Evolutionary conservation across 106 monocot species (phyloP), one percentile per base, ranked within the genome.

Genomic region (Allium fistulosum): DNA sequence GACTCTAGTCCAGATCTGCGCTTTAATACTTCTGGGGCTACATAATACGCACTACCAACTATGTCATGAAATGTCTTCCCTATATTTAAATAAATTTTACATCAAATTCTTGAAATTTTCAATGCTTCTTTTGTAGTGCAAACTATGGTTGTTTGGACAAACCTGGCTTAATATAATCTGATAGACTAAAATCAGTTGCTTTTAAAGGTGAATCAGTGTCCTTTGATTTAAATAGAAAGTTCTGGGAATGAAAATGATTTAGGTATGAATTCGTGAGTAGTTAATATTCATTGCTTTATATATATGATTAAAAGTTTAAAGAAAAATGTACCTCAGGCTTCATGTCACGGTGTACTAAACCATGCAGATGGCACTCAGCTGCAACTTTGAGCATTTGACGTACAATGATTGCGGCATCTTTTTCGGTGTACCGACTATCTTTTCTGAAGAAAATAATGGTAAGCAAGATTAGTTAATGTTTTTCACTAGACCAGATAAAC

Each of bases 121-220:
- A 37, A 37, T 37, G 5, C 37, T 37, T 4, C 37, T 37, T 37
- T 37, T 37, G 5, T 37, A 37, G 5, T 37, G 37, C 37, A 37
- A 37, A 37, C 37, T 37, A 37, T 5, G 2, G 2, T 37, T 37
- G 37, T 37, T 4, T 37, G 2, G 8, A 75, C 76, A 18, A 9
- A 91, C 95, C 95, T 81, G 91, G 88, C 67, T 72, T 79, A 68
- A 96, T 96, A 73, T 81, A 91, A 81, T 91, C 88, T 17, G 95
- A 96, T 45, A 96, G 81, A 22, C 95, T 91, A 84, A 96, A 96
- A 72, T 96, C 95, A 58, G 95, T 95, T 60, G 95, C 95, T 72
- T 91, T 95, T 45, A 95, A 79, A 11, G 85, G 76, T 53, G 95
- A 91, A 50, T 95, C 85, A 61, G 85, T 81, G 9, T 71, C 69